These are phyloP conservation scores for Lepiota venenata DNA, from an alignment of 768 basidiomycete species.

Conservation along the genomic window DNA sequence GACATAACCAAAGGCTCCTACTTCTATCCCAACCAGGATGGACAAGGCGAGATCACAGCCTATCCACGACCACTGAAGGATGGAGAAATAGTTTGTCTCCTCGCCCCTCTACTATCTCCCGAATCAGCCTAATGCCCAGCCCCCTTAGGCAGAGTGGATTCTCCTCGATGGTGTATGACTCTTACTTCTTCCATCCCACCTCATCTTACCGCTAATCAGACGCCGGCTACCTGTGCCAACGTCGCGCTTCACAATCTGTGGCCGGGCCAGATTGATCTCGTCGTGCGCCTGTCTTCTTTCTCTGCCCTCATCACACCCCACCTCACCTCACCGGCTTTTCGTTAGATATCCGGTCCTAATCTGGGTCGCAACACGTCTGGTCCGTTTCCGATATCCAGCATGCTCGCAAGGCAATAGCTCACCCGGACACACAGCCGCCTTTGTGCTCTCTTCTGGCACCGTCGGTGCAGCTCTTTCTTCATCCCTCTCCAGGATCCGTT, in stretches of 20 bases:
- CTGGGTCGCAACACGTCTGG: conserved; percentile 82
- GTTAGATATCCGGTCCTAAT: conserved; percentile 82
- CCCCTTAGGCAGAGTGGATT: conserved; percentile 75
- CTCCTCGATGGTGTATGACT: conserved; percentile 74
- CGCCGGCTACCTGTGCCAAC: conserved; percentile 90
- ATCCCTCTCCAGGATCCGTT: conserved; percentile 63
- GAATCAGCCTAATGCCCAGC: neutral
- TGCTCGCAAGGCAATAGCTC: conserved; percentile 2
- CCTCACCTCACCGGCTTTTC: neutral
- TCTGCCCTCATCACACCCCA: neutral
- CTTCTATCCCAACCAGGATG: conserved; percentile 74
- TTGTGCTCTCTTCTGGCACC: conserved; percentile 88
- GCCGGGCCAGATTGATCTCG: conserved; percentile 83
- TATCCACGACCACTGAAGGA: conserved; percentile 64
- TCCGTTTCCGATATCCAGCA: conserved; percentile 25
- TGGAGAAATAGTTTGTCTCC: conserved; percentile 56
- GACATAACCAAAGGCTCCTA: conserved; percentile 68
- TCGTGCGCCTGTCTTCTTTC: conserved; percentile 43
- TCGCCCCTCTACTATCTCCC: neutral
- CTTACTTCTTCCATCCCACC: neutral
- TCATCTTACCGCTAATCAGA: conserved; percentile 36
- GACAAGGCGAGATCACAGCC: conserved; percentile 63
- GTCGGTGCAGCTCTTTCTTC: conserved; percentile 88
- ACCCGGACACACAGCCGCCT: conserved; percentile 55
- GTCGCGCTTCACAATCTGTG: conserved; percentile 89